Evolutionary conservation across 164 flowering plant species (phyloP), one percentile per base, ranked within the genome.

Genomic region (Vitis riparia): DNA sequence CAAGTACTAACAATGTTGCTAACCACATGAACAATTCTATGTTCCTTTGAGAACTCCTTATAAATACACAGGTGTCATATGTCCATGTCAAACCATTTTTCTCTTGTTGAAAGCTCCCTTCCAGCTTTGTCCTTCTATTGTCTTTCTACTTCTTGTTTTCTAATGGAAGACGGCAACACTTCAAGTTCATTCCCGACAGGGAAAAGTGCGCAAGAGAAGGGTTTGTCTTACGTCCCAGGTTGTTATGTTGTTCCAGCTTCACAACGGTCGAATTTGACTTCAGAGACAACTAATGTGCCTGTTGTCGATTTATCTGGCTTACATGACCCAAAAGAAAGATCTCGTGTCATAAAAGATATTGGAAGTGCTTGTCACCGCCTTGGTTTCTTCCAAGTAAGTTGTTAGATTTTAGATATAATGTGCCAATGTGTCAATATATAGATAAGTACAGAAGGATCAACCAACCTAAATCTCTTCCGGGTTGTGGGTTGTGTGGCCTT

Each of bases 351-450:
- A 1, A n/a, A 73, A 14, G 79, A 80, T 1, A 71, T 82, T 15
- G 67, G 78, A 8, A 67, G 60, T 19, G 85, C 83, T 8, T 83
- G 82, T 61, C 65, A 51, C 19, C 68, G 58, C 11, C 0, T 63
- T 9, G 86, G 85, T 8, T 85, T 79, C 68, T 83, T 85, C 58
- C 85, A 85, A 59, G 88, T 79, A 63, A 73, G 68, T 32, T 3
- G 11, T 11, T 37, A 37, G 44, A 0, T 37, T 37, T 37, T 37
- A 0, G 27, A 23, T 23, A 7, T 37, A 37, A 6, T 37, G 44
- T 37, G 44, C 44, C 44, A 37, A 37, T 37, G 44, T 37, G 44
- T 37, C 44, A 37, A 37, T 37, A 37, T 37, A 37, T 6, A 5
- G 5, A 37, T 37, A 0, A 23, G 27, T 23, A 23, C 6, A 37